Percentiles rank a stretch among this genome's conserved stretches.
Evolutionary conservation across 2,329 filamentous ascomycete genomes (phyloP).

Genomic region (Sordariomycetes sp.): DNA sequence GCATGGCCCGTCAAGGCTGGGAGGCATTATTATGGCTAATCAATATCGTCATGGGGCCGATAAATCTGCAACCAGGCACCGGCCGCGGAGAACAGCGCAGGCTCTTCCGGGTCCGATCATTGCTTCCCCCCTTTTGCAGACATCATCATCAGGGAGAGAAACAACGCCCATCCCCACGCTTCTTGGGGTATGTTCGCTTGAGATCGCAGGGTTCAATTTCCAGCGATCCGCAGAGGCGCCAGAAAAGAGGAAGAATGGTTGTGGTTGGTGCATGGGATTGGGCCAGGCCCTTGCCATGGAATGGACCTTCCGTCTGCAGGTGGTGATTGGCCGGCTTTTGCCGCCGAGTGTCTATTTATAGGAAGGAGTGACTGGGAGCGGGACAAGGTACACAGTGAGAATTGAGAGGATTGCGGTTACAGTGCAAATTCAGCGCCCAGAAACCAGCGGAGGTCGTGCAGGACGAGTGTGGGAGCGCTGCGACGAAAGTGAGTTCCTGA

Average conservation of each 20-base stretch:
- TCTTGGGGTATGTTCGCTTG: neutral
- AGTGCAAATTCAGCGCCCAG: too few species aligned
- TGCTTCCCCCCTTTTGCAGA: neutral
- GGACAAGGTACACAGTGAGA: too few species aligned
- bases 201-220: neutral
- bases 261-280: neutral
- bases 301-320: neutral
- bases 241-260: neutral
- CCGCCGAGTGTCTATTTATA: neutral
- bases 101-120: neutral
- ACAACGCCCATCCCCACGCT: neutral
- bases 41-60: neutral
- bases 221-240: neutral
- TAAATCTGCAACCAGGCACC: neutral
- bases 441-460: too few species aligned
- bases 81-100: neutral
- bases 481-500: too few species aligned
- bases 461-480: too few species aligned
- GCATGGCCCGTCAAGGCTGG: neutral
- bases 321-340: constrained; percentile 1
- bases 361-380: neutral
- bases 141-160: neutral
- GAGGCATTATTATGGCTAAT: neutral
- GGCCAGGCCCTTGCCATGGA: neutral
- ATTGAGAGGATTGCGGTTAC: too few species aligned